Base-by-base conservation (phyloP, 208 protist genomes). In the Angomonas ambiguus region DNA sequence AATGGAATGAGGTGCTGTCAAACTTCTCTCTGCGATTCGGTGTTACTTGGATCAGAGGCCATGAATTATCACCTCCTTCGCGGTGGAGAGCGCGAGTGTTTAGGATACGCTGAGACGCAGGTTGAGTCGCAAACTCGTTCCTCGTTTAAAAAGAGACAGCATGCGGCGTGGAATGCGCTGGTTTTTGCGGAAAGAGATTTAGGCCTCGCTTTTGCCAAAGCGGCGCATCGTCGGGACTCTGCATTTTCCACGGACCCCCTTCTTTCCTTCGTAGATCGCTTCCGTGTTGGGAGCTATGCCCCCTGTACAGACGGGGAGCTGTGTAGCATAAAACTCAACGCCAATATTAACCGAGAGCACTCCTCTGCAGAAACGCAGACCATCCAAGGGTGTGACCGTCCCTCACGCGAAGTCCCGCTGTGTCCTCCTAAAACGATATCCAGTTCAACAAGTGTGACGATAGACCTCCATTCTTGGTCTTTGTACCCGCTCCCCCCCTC, bases 71-170 rank as follows among this genome's bases (percentile, higher is more conserved):
- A 95, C 74, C 66, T 92, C 11, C 64, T 87, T 60, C 82, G 75
- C 22, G 76, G 75, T 18, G 73, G 89, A 51, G 89, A 91, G 67
- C 74, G 83, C 11, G 81, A 89, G 48, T 74, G 80, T 34, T 61
- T 90, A 35, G 85, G 84, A 4, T 91, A 82, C 65, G 79, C 86
- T 27, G 84, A 95, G 62, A 74, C 83, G 51, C 85, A 88, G 66
- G 78, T 95, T 27, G 86, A 91, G 77, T 69, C 81, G n/a, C 60
- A 80, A 28, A 59, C 77, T 0, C 67, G 71, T 24, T 71, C 73
- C 31, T 65, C 79, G 30, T 74, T 87, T 63, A 63, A 65, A 1
- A 85, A 83, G 6, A 49, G 65, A 18, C 67, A 69, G 27, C 48
- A 68, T 18, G 85, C 82, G 0, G 78, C 83, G 51, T 94, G 88